Base-by-base conservation (phyloP, 1,284 basidiomycete species). In the Gymnopus androsaceus region DNA sequence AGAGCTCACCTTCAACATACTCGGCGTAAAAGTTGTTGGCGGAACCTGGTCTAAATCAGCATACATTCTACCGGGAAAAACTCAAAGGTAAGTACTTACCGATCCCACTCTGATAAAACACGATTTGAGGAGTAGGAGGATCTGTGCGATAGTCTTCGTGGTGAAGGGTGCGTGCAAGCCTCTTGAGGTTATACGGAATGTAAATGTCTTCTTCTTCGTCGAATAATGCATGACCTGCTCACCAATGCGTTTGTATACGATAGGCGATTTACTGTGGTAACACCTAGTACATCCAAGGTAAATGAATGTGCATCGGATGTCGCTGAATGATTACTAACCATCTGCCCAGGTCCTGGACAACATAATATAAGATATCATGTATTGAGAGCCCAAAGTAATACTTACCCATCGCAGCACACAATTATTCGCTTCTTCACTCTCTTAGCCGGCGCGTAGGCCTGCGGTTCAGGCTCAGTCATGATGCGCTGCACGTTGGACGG, bases 71-170 rank as follows among this genome's bases (percentile, higher is more conserved):
- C 5, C 31, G 15, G 3, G 27, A 4, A 37, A 42, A 21, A 30
- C 3, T 5, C 36, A 21, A 21, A 8, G 27, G 30, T 23, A 17
- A 31, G 28, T 1, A 34, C 11, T 1, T 51, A 59, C 57, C 87
- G 19, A 89, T 75, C 2, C 87, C 87, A n/a, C 77, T 75, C 63
- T 88, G 86, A 65, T 88, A 89, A 63, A 82, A 88, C 9, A 87
- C 85, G 46, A 89, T 74, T 64, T 89, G 87, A 1, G 82, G 78
- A 51, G 83, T 78, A 15, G 78, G 73, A 8, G 74, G 74, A 28
- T 70, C 64, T 31, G 63, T 65, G 51, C 85, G 77, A 38, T 72
- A 68, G 61, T 88, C 87, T 59, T 80, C 75, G 55, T 83, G 79
- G 53, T 82, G 72, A 53, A 88, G 73, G 0, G 79, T 78, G 66